phyloP scores from a whole-genome alignment of 768 basidiomycete species.

The Pulveroboletus sp. region DNA sequence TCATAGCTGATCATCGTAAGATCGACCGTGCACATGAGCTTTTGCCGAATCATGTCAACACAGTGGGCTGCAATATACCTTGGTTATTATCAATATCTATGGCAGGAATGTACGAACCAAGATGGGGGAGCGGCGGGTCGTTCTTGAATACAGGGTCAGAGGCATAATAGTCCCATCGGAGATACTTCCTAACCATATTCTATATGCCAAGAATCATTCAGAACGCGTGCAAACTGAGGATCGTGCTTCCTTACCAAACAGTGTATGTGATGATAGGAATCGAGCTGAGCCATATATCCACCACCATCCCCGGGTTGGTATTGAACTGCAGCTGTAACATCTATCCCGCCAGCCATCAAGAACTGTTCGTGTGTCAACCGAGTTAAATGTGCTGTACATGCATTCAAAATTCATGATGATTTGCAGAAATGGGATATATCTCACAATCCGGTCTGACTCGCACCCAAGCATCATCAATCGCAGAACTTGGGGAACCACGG shows the following conservation, averaged over 20 bases:
- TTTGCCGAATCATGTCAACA: too few species aligned
- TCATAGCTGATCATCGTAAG: conserved; percentile 1
- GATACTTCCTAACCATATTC: not conserved
- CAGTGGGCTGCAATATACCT: not conserved
- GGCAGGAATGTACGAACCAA: not conserved
- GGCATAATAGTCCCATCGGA: not conserved
- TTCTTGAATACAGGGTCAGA: not conserved
- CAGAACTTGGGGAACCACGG: not conserved
- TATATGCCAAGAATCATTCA: not conserved
- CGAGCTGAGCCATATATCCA: conserved; percentile 7
- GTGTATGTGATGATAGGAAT: conserved; percentile 5
- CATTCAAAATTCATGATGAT: too few species aligned
- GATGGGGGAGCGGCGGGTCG: not conserved
- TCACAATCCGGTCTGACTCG: not conserved
- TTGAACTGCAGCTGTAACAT: not conserved
- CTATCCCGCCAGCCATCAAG: conserved; percentile 1
- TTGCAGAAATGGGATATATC: too few species aligned
- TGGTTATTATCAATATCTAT: not conserved
- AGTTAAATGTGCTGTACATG: not conserved
- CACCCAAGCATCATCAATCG: conserved; percentile 7
- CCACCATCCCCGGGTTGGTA: conserved; percentile 8
- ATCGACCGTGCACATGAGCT: conserved; percentile 4
- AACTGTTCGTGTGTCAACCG: conserved; percentile 6
- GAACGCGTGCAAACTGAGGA: not conserved
- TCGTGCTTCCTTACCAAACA: not conserved